phyloP scores from a whole-genome alignment of 106 monocot genomes.

The Cymbidium sinense region DNA sequence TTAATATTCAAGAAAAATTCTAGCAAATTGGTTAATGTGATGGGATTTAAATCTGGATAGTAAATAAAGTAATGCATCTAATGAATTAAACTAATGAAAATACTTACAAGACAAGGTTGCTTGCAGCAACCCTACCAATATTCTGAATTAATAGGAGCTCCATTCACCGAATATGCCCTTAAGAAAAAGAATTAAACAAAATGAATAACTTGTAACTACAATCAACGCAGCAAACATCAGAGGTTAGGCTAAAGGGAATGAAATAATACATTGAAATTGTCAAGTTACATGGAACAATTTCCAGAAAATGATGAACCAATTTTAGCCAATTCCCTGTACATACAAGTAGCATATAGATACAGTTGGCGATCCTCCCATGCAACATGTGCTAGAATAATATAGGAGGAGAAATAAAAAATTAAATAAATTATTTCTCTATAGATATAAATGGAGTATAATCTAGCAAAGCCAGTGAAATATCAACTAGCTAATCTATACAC shows the following conservation, averaged over 20 bases:
- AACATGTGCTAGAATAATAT: neutral
- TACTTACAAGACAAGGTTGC: no score
- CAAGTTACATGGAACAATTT: no score
- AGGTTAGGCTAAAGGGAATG: neutral
- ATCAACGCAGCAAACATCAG: neutral
- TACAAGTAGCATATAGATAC: neutral
- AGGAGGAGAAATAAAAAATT: neutral
- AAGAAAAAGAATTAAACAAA: no score
- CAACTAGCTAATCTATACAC: constrained; percentile 1
- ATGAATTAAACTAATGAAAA: no score
- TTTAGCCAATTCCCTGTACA: neutral
- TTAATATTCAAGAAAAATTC: no score
- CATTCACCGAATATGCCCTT: neutral
- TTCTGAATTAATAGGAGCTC: neutral
- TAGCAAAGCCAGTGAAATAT: neutral
- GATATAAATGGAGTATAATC: constrained; percentile 2
- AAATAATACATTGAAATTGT: neutral
- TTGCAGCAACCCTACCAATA: no score
- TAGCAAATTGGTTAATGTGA: no score
- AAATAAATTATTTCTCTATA: constrained; percentile 7
- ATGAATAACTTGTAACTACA: no score
- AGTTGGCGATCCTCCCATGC: no score
- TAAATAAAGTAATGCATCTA: no score
- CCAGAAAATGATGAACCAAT: neutral
- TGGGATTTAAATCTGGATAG: no score